These are phyloP conservation scores for Talinum fruticosum DNA, from an alignment of 148 eudicot genomes.

Conservation along the genomic window DNA sequence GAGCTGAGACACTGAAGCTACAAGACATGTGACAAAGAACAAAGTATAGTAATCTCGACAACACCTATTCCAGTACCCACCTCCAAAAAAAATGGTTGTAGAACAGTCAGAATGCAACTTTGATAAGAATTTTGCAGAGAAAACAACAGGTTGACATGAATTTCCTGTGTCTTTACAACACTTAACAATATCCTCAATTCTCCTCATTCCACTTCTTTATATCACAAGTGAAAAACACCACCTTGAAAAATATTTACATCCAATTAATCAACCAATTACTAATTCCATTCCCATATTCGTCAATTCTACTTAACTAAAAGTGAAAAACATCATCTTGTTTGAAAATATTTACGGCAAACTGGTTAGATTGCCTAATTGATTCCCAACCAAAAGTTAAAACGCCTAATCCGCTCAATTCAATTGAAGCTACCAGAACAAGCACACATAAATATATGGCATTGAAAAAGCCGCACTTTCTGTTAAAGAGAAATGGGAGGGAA, in stretches of 20 bases:
- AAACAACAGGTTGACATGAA: background rate
- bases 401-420: background rate
- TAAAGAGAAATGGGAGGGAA: background rate
- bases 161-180: background rate
- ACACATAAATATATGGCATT: background rate
- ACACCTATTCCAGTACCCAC: background rate
- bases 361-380: background rate
- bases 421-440: background rate
- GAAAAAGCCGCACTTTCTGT: background rate
- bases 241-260: too few species aligned
- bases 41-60: background rate
- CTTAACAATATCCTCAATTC: background rate
- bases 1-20: background rate
- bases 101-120: too few species aligned
- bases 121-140: background rate
- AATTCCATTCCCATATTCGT: background rate
- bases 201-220: background rate
- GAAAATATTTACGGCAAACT: background rate
- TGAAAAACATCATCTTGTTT: background rate
- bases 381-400: background rate
- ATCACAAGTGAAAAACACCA: too few species aligned
- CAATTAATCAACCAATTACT: too few species aligned
- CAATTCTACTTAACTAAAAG: background rate
- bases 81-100: background rate
- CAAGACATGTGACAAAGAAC: background rate